Base-by-base conservation (phyloP, 139 green algal species). In the Coelastrella sp. region DNA sequence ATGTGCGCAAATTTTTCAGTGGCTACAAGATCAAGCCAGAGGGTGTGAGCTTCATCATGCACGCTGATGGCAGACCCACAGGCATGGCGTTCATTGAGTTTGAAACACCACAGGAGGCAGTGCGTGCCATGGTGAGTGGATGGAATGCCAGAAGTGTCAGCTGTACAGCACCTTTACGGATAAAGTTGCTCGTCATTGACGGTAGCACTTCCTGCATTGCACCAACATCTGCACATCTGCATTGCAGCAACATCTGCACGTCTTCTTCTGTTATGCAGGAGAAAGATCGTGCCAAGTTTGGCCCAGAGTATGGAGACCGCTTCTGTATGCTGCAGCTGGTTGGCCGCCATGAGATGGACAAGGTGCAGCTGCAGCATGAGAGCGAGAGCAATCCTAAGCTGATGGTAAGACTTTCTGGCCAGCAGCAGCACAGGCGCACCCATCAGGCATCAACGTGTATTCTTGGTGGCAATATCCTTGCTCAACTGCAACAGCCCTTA, bases 61-160 rank as follows among this genome's bases (percentile, higher is more conserved):
- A 96, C 63, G 83, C 90, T 7, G 96, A 99, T 61, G 96, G 96
- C 8, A 78, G 95, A 9, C 94, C 95, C 74, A 97, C 95, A 0
- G 97, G 97, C 73, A 95, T 97, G 94, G 96, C 96, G 0, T 98
- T 97, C 92, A 97, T 97, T 22, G 97, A 99, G 95, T 99, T 99
- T 94, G 95, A 96, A 84, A 95, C 91, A 6, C 93, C 94, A 12
- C 92, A 94, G 79, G 95, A 97, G 84, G 95, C 95, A 6, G 90
- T 94, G 35, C 85, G 93, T 12, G 95, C 95, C 0, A 93, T 97
- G 95, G 93, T 94, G 79, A 92, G 91, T 24, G 56, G 7, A 10
- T 83, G 22, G 27, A 8, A 19, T 17, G 35, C 35, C 1, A 49
- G 35, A 49, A 49, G 35, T 49, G 35, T 49, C 35, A 49, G 35